These are phyloP conservation scores for Stropharia rugosoannulata DNA, from an alignment of 768 basidiomycete species.

Conservation along the genomic window DNA sequence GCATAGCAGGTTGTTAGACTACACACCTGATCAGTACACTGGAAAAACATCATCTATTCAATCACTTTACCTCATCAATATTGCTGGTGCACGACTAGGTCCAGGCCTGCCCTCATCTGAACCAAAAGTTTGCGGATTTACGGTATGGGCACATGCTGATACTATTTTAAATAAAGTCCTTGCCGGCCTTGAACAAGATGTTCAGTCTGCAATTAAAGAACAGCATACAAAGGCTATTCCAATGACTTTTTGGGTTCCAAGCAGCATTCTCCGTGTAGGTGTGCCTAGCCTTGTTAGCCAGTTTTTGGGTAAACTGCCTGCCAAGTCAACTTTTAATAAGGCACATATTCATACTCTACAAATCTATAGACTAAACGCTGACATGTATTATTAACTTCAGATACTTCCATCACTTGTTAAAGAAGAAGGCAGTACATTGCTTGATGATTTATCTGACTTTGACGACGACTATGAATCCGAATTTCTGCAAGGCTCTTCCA, in stretches of 20 bases:
- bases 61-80: too few species aligned
- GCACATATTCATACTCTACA: too few species aligned
- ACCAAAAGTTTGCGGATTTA: too few species aligned
- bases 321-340: too few species aligned
- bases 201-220: background rate
- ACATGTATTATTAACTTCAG: background rate
- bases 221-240: background rate
- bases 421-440: background rate
- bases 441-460: background rate
- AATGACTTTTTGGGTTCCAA: slow-evolving; percentile 7
- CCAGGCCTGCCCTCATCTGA: too few species aligned
- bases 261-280: background rate
- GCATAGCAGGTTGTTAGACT: background rate
- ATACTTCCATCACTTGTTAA: background rate
- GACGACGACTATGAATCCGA: background rate
- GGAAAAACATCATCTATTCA: too few species aligned
- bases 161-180: background rate
- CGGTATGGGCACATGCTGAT: too few species aligned
- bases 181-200: background rate
- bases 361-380: too few species aligned
- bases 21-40: too few species aligned
- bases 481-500: slow-evolving; percentile 4
- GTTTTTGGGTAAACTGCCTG: background rate
- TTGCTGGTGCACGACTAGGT: too few species aligned
- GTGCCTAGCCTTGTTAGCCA: background rate